Conservation (phyloP, 179 eudicot species). For the Pouteria campechiana region DNA sequence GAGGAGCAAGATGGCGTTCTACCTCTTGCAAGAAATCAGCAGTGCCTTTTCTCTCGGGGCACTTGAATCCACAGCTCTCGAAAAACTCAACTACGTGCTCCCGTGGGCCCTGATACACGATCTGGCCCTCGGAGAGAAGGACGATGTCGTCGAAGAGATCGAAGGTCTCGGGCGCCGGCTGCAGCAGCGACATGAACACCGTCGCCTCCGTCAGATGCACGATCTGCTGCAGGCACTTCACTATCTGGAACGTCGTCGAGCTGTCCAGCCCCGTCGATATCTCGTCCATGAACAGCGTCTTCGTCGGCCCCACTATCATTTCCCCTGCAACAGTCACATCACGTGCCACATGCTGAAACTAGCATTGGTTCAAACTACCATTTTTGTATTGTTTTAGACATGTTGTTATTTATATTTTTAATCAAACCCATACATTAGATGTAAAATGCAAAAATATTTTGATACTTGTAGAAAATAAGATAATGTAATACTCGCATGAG, state of each 20-base stretch:
- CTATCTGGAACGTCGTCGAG: conserved; percentile 46
- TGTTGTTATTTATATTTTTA: too few species aligned
- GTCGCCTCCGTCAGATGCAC: conserved; percentile 37
- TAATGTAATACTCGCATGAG: too few species aligned
- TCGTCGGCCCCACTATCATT: conserved; percentile 58
- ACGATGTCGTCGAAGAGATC: conserved; percentile 51
- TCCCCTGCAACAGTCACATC: conserved; percentile 41
- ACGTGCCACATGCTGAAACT: too few species aligned
- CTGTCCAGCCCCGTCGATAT: conserved; percentile 63
- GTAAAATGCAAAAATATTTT: too few species aligned
- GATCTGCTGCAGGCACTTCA: conserved; percentile 43
- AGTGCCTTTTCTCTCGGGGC: conserved; percentile 47
- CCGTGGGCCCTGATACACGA: conserved; percentile 56
- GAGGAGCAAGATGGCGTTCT: not conserved
- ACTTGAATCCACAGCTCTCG: conserved; percentile 40
- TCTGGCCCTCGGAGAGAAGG: conserved; percentile 44
- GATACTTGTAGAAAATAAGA: too few species aligned
- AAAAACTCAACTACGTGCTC: conserved; percentile 43
- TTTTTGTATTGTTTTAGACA: too few species aligned
- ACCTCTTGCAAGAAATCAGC: conserved; percentile 63
- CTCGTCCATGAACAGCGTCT: conserved; percentile 49
- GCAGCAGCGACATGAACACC: conserved; percentile 42
- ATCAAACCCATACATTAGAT: too few species aligned
- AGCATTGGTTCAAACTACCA: too few species aligned
- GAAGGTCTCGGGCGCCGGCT: conserved; percentile 52